Conservation (phyloP, 345 rosid genomes). For the Nephelium lappaceum region DNA sequence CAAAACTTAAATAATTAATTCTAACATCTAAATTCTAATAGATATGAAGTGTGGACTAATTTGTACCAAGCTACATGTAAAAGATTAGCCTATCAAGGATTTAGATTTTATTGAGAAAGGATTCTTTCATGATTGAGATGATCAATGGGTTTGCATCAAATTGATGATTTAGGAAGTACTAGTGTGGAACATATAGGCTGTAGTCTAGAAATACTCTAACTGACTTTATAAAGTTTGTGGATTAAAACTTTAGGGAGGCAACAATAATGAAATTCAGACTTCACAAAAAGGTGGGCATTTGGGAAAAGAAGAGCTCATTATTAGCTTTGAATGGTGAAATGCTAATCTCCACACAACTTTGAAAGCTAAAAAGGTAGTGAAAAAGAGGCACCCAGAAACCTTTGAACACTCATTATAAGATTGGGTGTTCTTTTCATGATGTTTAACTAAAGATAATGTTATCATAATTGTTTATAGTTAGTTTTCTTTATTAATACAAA, state of each 20-base stretch:
- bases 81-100: too few relatives aligned
- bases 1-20: too few relatives aligned
- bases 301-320: slow-evolving; percentile 17
- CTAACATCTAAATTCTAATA: too few relatives aligned
- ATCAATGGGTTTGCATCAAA: too few relatives aligned
- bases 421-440: background rate
- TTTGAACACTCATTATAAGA: background rate
- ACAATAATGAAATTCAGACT: slow-evolving; percentile 20
- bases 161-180: too few relatives aligned
- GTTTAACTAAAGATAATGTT: background rate
- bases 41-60: too few relatives aligned
- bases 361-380: slow-evolving; percentile 15
- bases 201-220: too few relatives aligned
- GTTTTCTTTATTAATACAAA: background rate
- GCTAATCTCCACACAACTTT: slow-evolving; percentile 25
- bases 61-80: too few relatives aligned
- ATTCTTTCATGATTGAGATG: too few relatives aligned
- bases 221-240: background rate
- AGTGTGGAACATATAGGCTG: too few relatives aligned
- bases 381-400: slow-evolving; percentile 12
- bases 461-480: too few relatives aligned
- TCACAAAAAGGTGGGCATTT: background rate
- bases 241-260: background rate
- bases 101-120: too few relatives aligned
- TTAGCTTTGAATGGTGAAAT: slow-evolving; percentile 10